phyloP scores from a whole-genome alignment of 2,329 filamentous ascomycete genomes.

The Penicillium sp. region DNA sequence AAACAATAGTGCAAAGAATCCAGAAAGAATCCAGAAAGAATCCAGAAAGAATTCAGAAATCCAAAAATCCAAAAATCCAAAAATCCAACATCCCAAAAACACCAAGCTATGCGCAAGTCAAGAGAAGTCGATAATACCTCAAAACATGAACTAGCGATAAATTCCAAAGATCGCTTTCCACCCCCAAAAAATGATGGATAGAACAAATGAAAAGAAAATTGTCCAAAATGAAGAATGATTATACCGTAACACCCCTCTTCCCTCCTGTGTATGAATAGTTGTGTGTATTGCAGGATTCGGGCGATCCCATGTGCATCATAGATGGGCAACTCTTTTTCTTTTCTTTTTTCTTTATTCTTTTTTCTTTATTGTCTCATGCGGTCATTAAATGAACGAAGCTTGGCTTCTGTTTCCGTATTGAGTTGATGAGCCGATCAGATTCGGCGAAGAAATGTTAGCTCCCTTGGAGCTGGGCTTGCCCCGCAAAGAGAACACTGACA shows the following conservation, averaged over 20 bases:
- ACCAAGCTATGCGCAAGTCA: slow-evolving; percentile 20
- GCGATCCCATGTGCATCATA: background rate
- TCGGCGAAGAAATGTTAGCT: slow-evolving; percentile 34
- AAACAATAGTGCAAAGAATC: background rate
- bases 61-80: background rate
- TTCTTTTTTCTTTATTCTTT: background rate
- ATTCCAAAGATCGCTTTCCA: background rate
- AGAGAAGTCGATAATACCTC: background rate
- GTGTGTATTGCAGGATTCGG: background rate
- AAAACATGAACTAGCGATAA: background rate
- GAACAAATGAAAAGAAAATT: background rate
- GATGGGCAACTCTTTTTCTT: background rate
- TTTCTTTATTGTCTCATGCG: background rate
- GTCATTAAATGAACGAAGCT: slow-evolving; percentile 12
- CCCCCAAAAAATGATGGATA: background rate
- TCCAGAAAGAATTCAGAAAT: background rate
- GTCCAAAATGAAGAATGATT: background rate
- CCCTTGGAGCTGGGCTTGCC: slow-evolving; percentile 12
- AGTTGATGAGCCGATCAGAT: slow-evolving; percentile 35
- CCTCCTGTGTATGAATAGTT: background rate
- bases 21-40: background rate
- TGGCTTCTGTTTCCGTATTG: slow-evolving; percentile 20
- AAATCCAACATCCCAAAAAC: slow-evolving; percentile 13
- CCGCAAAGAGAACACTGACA: slow-evolving; percentile 26
- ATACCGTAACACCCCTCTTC: background rate